These are phyloP conservation scores for Cyclotella cryptica DNA, from an alignment of 108 stramenopile species.

Conservation along the genomic window DNA sequence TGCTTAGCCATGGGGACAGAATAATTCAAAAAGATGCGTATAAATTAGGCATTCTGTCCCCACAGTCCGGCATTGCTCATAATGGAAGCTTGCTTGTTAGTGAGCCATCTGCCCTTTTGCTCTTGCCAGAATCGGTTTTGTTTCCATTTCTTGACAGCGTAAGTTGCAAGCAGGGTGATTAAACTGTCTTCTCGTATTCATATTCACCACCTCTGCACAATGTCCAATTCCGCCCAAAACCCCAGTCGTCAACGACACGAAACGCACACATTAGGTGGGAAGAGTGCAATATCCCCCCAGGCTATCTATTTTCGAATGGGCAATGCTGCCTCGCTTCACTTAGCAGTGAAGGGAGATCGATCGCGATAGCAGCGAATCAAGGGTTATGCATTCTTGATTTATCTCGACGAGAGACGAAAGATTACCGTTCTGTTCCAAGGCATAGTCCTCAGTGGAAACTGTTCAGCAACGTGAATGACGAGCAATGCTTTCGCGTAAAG, in stretches of 20 bases:
- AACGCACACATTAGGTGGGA: slow-evolving; percentile 42
- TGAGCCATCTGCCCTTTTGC: slow-evolving; percentile 36
- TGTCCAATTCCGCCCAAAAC: too few species aligned
- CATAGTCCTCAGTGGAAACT: slow-evolving; percentile 42
- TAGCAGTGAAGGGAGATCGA: slow-evolving; percentile 35
- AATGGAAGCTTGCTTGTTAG: slow-evolving; percentile 14
- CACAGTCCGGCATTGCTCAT: background rate
- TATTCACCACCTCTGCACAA: background rate
- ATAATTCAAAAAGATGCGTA: slow-evolving; percentile 33
- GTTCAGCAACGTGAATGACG: slow-evolving; percentile 47
- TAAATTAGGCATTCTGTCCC: slow-evolving; percentile 40
- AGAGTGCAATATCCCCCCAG: slow-evolving; percentile 40
- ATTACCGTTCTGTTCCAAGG: background rate
- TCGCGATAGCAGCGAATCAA: slow-evolving; percentile 47
- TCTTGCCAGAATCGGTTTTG: slow-evolving; percentile 30
- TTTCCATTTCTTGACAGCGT: slow-evolving; percentile 32
- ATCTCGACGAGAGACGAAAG: slow-evolving; percentile 11
- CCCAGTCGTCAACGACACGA: slow-evolving; percentile 19
- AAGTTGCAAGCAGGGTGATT: background rate
- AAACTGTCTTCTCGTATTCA: background rate
- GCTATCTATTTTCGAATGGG: slow-evolving; percentile 43
- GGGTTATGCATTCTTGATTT: slow-evolving; percentile 50
- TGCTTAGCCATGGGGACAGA: background rate
- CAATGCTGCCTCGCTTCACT: slow-evolving; percentile 41
- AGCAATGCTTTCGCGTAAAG: slow-evolving; percentile 39